phyloP scores from a whole-genome alignment of 345 rosid species.

The Dipteronia sinensis region DNA sequence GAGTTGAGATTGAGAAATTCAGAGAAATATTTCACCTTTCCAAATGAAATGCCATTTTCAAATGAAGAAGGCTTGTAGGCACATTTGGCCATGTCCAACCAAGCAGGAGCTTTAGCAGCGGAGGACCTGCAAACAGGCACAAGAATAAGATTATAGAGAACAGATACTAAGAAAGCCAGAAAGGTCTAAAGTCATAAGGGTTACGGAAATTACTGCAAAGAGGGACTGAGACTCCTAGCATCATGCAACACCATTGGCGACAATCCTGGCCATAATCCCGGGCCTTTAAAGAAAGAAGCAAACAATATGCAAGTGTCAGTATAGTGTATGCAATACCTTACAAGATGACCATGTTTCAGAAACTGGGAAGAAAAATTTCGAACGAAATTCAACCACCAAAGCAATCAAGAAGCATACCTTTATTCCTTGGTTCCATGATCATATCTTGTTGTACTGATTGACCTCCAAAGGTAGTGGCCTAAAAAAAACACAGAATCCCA shows the following conservation, averaged over 20 bases:
- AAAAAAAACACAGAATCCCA: conserved; percentile 8
- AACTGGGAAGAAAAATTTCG: not conserved
- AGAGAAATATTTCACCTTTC: conserved; percentile 37
- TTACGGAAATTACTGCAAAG: conserved; percentile 42
- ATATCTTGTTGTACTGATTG: conserved; percentile 33
- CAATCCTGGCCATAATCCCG: conserved; percentile 61
- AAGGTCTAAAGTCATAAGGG: not conserved
- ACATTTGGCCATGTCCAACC: conserved; percentile 52
- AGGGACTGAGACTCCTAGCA: conserved; percentile 31
- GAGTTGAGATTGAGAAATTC: not conserved
- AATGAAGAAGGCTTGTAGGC: conserved; percentile 35
- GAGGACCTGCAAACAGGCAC: conserved; percentile 39
- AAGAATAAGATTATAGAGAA: conserved; percentile 15
- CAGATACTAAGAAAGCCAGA: not conserved
- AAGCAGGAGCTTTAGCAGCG: conserved; percentile 48
- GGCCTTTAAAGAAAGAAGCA: conserved; percentile 35
- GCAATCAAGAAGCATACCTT: conserved; percentile 38
- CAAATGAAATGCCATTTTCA: conserved; percentile 31
- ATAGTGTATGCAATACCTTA: conserved; percentile 11
- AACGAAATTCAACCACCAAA: not conserved
- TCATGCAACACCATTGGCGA: conserved; percentile 34
- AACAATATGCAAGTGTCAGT: conserved; percentile 1
- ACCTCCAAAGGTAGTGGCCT: conserved; percentile 34
- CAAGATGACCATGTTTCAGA: not conserved
- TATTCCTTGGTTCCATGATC: conserved; percentile 32